phyloP scores from a whole-genome alignment of 345 rosid species.

The Mallotus nudiflorus region DNA sequence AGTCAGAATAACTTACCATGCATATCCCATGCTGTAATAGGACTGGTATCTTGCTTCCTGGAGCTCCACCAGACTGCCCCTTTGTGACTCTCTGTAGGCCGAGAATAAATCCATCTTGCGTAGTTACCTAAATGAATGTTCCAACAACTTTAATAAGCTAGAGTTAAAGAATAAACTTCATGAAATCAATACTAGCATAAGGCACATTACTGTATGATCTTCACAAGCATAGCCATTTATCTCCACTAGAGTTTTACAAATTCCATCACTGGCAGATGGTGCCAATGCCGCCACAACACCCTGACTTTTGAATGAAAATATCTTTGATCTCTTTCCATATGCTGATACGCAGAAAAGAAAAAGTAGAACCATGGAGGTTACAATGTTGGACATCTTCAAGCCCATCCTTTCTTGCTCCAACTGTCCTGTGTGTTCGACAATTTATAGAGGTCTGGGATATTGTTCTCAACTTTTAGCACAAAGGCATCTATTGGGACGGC shows the following conservation, averaged over 20 bases:
- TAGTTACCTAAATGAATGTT: slow-evolving; percentile 40
- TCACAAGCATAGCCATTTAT: slow-evolving; percentile 34
- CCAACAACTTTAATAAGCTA: not conserved
- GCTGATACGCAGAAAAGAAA: slow-evolving; percentile 29
- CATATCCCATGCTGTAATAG: slow-evolving; percentile 50
- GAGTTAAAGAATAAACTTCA: not conserved
- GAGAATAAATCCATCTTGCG: slow-evolving; percentile 54
- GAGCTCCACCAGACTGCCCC: slow-evolving; percentile 29
- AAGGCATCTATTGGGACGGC: slow-evolving; percentile 13
- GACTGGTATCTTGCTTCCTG: slow-evolving; percentile 36
- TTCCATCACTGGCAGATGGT: slow-evolving; percentile 24
- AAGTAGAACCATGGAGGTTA: slow-evolving; percentile 17
- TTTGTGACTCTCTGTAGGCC: slow-evolving; percentile 53
- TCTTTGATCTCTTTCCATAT: slow-evolving; percentile 19
- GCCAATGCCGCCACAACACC: slow-evolving; percentile 11
- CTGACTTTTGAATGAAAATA: slow-evolving; percentile 5
- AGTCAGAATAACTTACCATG: slow-evolving; percentile 27
- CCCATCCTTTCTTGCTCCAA: slow-evolving; percentile 16
- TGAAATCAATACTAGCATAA: not conserved
- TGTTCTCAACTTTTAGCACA: not conserved
- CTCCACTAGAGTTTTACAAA: slow-evolving; percentile 42
- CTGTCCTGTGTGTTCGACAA: not conserved
- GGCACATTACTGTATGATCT: slow-evolving; percentile 36
- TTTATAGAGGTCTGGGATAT: slow-evolving; percentile 6
- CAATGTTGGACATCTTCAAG: slow-evolving; percentile 17